Conservation (phyloP, 495 filamentous ascomycete species). For the Symbiotaphrina buchneri region DNA sequence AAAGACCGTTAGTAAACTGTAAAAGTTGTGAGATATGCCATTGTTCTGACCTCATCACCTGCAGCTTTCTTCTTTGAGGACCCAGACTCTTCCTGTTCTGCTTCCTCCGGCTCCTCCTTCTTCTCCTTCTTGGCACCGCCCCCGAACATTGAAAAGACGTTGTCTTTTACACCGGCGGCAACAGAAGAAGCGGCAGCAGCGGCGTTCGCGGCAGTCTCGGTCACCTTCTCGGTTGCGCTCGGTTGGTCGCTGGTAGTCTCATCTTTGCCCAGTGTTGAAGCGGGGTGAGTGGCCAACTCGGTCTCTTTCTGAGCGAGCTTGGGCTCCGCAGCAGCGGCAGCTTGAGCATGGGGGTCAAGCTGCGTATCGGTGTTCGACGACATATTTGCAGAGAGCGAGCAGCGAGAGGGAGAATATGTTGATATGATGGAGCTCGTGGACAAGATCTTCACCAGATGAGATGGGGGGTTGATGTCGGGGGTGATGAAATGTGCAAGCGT, state of each 20-base stretch:
- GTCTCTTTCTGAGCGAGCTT: conserved; percentile 21
- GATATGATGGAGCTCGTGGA: no score
- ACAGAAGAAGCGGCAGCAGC: conserved; percentile 23
- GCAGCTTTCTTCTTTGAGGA: conserved; percentile 60
- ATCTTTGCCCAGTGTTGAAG: not conserved
- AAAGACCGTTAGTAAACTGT: not conserved
- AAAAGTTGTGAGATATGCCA: conserved; percentile 3
- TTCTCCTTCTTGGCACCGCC: conserved; percentile 63
- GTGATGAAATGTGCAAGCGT: no score
- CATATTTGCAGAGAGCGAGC: no score
- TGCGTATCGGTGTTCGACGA: conserved; percentile 9
- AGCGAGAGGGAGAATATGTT: no score
- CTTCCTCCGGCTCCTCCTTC: conserved; percentile 62
- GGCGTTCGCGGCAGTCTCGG: conserved; percentile 21
- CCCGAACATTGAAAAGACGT: conserved; percentile 94
- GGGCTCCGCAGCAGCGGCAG: conserved; percentile 13
- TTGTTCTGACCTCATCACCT: conserved; percentile 28
- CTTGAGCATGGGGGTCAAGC: conserved; percentile 3
- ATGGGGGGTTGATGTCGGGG: no score
- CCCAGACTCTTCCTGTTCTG: conserved; percentile 58
- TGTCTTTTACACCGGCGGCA: conserved; percentile 37
- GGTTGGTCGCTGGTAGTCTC: not conserved
- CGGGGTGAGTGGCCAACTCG: conserved; percentile 15
- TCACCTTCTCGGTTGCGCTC: conserved; percentile 15
- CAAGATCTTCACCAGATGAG: no score